phyloP scores from a whole-genome alignment of 2,329 filamentous ascomycete genomes.

The Plenodomus biglobosus region DNA sequence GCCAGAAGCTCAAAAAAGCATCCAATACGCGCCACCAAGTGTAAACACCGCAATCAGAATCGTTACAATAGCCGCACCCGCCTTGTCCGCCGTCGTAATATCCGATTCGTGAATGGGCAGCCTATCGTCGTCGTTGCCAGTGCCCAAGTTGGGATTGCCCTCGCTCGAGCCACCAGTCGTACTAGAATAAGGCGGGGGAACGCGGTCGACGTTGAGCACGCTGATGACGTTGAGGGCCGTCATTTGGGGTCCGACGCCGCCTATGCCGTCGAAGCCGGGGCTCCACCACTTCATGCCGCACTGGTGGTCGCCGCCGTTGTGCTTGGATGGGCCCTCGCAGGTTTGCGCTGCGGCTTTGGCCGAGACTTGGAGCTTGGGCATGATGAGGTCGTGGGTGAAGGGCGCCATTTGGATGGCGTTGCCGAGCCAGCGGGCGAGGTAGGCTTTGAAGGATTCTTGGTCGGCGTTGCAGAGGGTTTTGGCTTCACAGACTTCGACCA shows the following conservation, averaged over 20 bases:
- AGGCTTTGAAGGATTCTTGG: conserved; percentile 51
- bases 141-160: conserved; percentile 48
- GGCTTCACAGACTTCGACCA: conserved; percentile 50
- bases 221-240: conserved; percentile 57
- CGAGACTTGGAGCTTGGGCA: conserved; percentile 56
- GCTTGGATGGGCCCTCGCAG: conserved; percentile 52
- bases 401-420: conserved; percentile 60
- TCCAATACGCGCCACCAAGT: conserved; percentile 26
- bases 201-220: conserved; percentile 45
- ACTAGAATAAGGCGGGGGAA: conserved; percentile 50
- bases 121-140: conserved; percentile 25
- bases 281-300: conserved; percentile 51
- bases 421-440: conserved; percentile 54
- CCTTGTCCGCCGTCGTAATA: conserved; percentile 45
- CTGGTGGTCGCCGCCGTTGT: conserved; percentile 30
- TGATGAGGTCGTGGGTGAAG: conserved; percentile 54
- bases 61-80: conserved; percentile 49
- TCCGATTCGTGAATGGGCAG: conserved; percentile 21
- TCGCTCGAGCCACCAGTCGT: conserved; percentile 54
- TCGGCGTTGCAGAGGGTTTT: conserved; percentile 48
- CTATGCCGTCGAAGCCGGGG: conserved; percentile 48
- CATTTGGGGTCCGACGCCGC: conserved; percentile 61
- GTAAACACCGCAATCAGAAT: conserved; percentile 25
- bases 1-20: conserved; percentile 11
- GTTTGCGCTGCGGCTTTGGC: conserved; percentile 57